Evolutionary conservation across 306 rosid genomes (phyloP), one percentile per base, ranked within the genome.

Genomic region (Rubus idaeus): DNA sequence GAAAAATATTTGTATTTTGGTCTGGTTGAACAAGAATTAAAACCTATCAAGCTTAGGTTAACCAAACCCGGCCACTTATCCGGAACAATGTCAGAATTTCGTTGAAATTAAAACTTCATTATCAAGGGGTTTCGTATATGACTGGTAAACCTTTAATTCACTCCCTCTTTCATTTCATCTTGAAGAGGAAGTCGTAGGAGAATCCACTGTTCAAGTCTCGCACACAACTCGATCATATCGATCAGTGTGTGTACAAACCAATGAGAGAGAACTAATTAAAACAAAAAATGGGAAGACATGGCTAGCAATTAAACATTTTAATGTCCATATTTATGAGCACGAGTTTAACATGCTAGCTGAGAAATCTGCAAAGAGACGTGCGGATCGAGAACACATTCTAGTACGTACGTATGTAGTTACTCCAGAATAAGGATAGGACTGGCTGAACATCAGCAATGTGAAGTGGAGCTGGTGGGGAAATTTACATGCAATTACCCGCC

Each of bases 331-430:
- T 0, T 23, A 49, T 17, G 37, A 21, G 46, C 81, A 74, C 74
- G 80, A 69, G 58, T 67, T 70, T 20, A 53, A 70, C 69, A 79
- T 79, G 87, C 45, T 5, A 41, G 17, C 45, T 47, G 64, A 8
- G 45, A 78, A 73, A 39, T 51, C 60, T 75, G 61, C 41, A 42
- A 14, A 44, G 83, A 78, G 84, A 75, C 84, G 91, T 74, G 87
- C 18, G 79, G 77, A n/a, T n/a, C n/a, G n/a, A 70, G 71, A 81
- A 71, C 51, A 23, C 77, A 74, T 39, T 78, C 71, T 63, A 71
- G 75, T 71, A 52, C 9, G 75, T 71, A 52, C 9, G 6, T n/a
- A 30, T 30, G 35, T 30, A 30, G 35, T 30, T 30, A 30, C 35
- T 30, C 2, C 35, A 56, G 62, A 56, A 20, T 20, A 20, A 60